A percentile compares a stretch with the other conserved stretches of the same genome.
These are phyloP conservation scores for Beverwykella pulmonaria DNA, from an alignment of 495 filamentous ascomycete genomes.

Conservation along the genomic window DNA sequence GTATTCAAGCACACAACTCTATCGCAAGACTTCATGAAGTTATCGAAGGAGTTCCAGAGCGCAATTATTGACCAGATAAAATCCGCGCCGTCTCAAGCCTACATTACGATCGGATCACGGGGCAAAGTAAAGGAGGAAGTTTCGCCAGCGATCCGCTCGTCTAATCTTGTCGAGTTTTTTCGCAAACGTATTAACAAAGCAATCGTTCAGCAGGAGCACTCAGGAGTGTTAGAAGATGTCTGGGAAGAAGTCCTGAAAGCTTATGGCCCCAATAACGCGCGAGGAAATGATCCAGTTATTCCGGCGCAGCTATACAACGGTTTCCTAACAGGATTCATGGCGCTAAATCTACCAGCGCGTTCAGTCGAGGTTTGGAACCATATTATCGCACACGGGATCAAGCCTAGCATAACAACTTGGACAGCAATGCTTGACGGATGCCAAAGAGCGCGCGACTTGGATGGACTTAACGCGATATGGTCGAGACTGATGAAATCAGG, in stretches of 20 bases:
- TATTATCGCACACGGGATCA: slow-evolving; percentile 55
- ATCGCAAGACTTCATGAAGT: neutral
- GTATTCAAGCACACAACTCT: neutral
- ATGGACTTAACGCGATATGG: slow-evolving; percentile 63
- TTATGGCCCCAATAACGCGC: slow-evolving; percentile 10
- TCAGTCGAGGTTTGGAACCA: slow-evolving; percentile 63
- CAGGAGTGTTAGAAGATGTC: slow-evolving; percentile 5
- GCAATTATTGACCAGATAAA: slow-evolving; percentile 40
- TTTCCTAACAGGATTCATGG: slow-evolving; percentile 59
- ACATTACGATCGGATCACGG: slow-evolving; percentile 4
- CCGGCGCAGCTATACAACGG: slow-evolving; percentile 50
- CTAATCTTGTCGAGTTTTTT: neutral
- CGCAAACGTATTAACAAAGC: neutral
- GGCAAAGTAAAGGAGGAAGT: neutral
- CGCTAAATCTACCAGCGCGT: slow-evolving; percentile 50
- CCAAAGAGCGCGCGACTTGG: slow-evolving; percentile 49
- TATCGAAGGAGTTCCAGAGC: slow-evolving; percentile 24
- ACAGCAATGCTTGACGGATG: slow-evolving; percentile 66
- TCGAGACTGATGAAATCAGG: slow-evolving; percentile 54
- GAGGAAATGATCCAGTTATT: slow-evolving; percentile 12
- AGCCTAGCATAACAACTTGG: slow-evolving; percentile 61
- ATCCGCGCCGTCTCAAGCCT: slow-evolving; percentile 10
- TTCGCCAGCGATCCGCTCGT: neutral
- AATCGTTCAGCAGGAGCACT: neutral
- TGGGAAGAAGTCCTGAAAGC: slow-evolving; percentile 18